phyloP scores from a whole-genome alignment of 1,284 basidiomycete genomes.

The Ustilago cynodontis region DNA sequence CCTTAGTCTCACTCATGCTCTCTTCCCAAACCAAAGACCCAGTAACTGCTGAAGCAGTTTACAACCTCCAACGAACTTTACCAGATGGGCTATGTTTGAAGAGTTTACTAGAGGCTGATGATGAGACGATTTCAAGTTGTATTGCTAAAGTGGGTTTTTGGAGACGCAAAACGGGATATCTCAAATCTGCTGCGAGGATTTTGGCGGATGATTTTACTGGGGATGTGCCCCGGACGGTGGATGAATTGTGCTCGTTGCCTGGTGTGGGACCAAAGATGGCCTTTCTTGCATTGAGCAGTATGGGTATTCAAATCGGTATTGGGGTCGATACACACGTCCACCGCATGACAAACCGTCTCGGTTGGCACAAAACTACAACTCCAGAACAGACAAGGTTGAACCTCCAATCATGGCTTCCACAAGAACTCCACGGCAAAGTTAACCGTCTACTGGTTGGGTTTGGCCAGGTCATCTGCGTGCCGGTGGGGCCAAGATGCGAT shows the following conservation, averaged over 20 bases:
- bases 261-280: conserved; percentile 71
- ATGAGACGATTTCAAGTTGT: conserved; percentile 77
- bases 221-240: conserved; percentile 61
- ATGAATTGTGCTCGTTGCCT: conserved; percentile 61
- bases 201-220: conserved; percentile 51
- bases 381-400: conserved; percentile 81
- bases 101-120: conserved; percentile 78
- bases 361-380: conserved; percentile 90
- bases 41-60: conserved; percentile 82
- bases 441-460: conserved; percentile 68
- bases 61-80: conserved; percentile 79
- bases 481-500: conserved; percentile 85
- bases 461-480: conserved; percentile 84
- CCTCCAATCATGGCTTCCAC: conserved; percentile 65
- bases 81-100: conserved; percentile 83
- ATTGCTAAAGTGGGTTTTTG: conserved; percentile 94
- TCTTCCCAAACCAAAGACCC: conserved; percentile 84
- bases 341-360: conserved; percentile 88
- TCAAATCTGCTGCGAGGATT: conserved; percentile 55
- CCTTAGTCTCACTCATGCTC: conserved; percentile 92
- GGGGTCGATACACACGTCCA: conserved; percentile 97
- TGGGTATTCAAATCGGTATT: conserved; percentile 93
- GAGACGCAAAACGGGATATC: conserved; percentile 80
- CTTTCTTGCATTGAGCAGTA: conserved; percentile 77
- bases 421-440: conserved; percentile 56